phyloP scores from a whole-genome alignment of 306 rosid species.

The Cicer cuneatum region DNA sequence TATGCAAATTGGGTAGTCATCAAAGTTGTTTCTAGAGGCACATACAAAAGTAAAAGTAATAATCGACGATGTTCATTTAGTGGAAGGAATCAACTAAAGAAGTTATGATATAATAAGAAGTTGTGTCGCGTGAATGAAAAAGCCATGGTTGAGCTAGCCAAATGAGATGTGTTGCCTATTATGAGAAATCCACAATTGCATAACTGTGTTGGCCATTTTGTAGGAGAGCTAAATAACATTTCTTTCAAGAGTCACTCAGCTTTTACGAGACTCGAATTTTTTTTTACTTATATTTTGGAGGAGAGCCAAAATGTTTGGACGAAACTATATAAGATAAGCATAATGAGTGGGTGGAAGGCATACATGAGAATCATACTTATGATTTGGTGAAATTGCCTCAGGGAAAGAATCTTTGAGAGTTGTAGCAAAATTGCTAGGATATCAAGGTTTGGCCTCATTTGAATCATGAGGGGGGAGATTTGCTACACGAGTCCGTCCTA shows the following conservation, averaged over 20 bases:
- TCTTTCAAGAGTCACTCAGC: not conserved
- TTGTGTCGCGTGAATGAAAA: not conserved
- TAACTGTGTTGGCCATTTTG: not conserved
- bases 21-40: too few relatives aligned
- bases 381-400: not conserved
- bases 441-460: not conserved
- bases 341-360: not conserved
- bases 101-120: not conserved
- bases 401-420: not conserved
- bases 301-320: not conserved
- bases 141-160: not conserved
- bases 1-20: too few relatives aligned
- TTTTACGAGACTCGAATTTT: not conserved
- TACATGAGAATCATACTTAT: not conserved
- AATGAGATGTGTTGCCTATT: not conserved
- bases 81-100: too few relatives aligned
- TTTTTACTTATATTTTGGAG: not conserved
- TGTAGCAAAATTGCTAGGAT: not conserved
- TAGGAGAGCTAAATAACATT: not conserved
- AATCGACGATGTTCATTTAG: not conserved
- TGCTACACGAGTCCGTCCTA: not conserved
- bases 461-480: not conserved
- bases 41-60: too few relatives aligned
- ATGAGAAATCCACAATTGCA: not conserved
- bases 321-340: too few relatives aligned